These are phyloP conservation scores for Basipetospora chlamydospora DNA, from an alignment of 2,329 filamentous ascomycete genomes.

Conservation along the genomic window DNA sequence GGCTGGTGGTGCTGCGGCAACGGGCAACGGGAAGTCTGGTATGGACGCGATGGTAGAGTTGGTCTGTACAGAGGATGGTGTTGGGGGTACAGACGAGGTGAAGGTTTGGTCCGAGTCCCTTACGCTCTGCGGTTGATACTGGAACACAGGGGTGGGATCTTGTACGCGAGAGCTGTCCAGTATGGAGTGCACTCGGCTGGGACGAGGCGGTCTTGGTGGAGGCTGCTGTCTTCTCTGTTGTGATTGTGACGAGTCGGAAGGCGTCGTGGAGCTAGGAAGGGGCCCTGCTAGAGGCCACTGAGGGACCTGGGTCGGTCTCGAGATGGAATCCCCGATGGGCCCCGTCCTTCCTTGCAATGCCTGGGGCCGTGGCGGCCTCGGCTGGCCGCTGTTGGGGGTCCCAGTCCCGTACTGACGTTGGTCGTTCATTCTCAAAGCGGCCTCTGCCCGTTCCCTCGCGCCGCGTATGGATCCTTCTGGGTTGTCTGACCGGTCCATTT, in stretches of 20 bases:
- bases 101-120: slow-evolving; percentile 21
- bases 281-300: slow-evolving; percentile 35
- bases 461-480: slow-evolving; percentile 35
- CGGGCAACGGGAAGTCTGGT: slow-evolving; percentile 40
- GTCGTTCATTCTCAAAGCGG: no score
- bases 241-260: slow-evolving; percentile 12
- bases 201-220: slow-evolving; percentile 44
- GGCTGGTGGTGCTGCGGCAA: slow-evolving; percentile 12
- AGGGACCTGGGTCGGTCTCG: slow-evolving; percentile 34
- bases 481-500: slow-evolving; percentile 30
- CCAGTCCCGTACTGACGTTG: no score
- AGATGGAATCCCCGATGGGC: slow-evolving; percentile 28
- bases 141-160: slow-evolving; percentile 40
- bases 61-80: slow-evolving; percentile 34
- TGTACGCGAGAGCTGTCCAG: slow-evolving; percentile 29
- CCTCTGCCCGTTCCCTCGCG: slow-evolving; percentile 36
- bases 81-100: slow-evolving; percentile 29
- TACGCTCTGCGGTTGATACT: slow-evolving; percentile 23
- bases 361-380: slow-evolving; percentile 18
- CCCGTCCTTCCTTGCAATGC: slow-evolving; percentile 22
- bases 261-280: slow-evolving; percentile 19
- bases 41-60: slow-evolving; percentile 40
- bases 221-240: slow-evolving; percentile 19
- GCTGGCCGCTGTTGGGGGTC: slow-evolving; percentile 6
- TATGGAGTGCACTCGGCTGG: slow-evolving; percentile 21